Evolutionary conservation across 345 rosid genomes (phyloP).

Genomic region (Euphorbia tirucalli): DNA sequence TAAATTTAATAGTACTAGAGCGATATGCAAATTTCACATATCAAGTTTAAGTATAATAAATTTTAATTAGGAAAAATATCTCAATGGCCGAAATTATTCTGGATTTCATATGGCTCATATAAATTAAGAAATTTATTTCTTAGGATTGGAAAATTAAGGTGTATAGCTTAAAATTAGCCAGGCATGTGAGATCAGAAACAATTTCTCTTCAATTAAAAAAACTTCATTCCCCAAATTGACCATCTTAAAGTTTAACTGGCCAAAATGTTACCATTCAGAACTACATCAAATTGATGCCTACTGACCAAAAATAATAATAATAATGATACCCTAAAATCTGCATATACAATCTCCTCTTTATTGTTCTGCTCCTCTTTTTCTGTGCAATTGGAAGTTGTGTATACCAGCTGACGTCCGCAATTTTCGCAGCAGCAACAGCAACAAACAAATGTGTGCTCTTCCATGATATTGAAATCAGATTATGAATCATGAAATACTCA

Average conservation of each 20-base stretch:
- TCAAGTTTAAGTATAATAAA: no score
- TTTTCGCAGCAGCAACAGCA: neutral
- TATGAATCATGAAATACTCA: conserved; percentile 2
- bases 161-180: no score
- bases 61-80: no score
- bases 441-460: neutral
- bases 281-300: neutral
- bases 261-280: conserved; percentile 12
- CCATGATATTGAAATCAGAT: neutral
- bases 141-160: no score
- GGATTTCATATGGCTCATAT: no score
- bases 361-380: neutral
- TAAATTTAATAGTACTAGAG: no score
- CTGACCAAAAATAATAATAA: neutral
- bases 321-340: neutral
- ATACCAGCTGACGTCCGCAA: neutral
- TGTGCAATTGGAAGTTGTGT: neutral
- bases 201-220: neutral
- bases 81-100: no score
- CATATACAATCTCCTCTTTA: neutral
- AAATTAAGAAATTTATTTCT: no score
- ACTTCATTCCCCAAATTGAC: neutral
- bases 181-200: no score
- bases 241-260: neutral
- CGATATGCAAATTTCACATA: no score